Evolutionary conservation across 2,329 filamentous ascomycete genomes (phyloP).

Genomic region (Cercospora berteroae): DNA sequence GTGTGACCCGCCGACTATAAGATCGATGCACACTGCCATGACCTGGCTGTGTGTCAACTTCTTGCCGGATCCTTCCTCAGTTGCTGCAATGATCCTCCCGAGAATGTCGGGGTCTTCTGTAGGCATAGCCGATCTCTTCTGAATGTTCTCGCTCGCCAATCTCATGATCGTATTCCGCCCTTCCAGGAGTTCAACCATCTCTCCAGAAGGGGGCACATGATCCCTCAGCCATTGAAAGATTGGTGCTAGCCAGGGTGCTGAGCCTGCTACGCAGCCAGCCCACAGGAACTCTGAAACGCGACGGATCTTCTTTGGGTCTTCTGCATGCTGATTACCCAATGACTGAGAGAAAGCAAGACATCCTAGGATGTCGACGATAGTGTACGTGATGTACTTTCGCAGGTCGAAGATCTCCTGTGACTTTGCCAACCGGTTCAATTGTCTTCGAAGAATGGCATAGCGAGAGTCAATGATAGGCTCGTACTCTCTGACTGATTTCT

Average conservation of each 20-base stretch:
- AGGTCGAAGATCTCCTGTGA: conserved; percentile 5
- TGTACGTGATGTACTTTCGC: conserved; percentile 1
- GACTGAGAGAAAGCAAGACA: conserved; percentile 3
- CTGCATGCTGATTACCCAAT: conserved; percentile 6
- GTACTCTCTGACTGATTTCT: background rate
- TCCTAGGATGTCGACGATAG: conserved; percentile 10
- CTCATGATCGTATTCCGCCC: background rate
- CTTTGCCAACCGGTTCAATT: background rate
- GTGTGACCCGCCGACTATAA: conserved; percentile 7
- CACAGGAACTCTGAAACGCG: conserved; percentile 1
- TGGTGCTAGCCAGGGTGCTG: background rate
- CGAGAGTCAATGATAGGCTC: conserved; percentile 9
- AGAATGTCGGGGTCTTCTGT: background rate
- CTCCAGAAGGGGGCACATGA: background rate
- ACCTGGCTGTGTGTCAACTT: background rate
- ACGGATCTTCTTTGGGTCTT: conserved; percentile 7
- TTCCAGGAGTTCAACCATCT: background rate
- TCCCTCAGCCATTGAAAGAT: conserved; percentile 4
- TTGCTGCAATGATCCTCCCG: background rate
- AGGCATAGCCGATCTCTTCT: background rate
- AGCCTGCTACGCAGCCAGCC: background rate
- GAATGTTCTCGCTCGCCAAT: background rate
- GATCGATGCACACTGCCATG: background rate
- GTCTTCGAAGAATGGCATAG: background rate
- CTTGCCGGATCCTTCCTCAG: background rate